Base-by-base conservation (phyloP, 805 yeast genomes). In the Lipomyces lipofer region DNA sequence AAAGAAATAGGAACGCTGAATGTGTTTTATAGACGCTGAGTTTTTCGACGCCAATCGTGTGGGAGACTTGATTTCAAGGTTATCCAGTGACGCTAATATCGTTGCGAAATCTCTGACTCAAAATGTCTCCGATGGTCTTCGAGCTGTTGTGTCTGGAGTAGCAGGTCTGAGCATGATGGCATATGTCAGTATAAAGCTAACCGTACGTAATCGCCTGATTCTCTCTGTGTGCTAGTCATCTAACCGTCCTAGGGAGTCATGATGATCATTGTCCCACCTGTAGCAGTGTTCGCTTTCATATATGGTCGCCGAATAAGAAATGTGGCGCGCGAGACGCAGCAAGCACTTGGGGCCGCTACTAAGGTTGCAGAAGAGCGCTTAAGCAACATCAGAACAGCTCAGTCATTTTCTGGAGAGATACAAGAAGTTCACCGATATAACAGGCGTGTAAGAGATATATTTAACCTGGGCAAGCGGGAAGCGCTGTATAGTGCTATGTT, bases 91-190 rank as follows among this genome's bases (percentile, higher is more conserved):
- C 68, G 86, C 97, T 0, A 88, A 90, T 28, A 82, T 92, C 42
- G 95, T 92, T 12, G 80, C 96, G 5, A 82, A 85, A 64, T 83
- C 96, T 0, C 81, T 92, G 17, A 88, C 97, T 30, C 92, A 86
- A 63, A 91, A 92, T 68, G 78, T 92, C 22, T 85, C 94, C 53
- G 97, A 92, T 68, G 98, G 98, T n/a, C 77, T 90, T 33, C 75
- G 97, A 54, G 84, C 97, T 0, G 69, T 83, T 1, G 81, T 92
- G 19, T 83, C 89, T 64, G 96, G 96, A 1, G 75, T 80, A 44
- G 95, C 88, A 38, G 98, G 97, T 5, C 73, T 91, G 44, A 80
- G 88, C 2, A 89, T 91, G 96, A 92, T 92, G 98, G 75, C 88
- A 59, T 82, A 82, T 63, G 94, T 91, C 8, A 85, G 94, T 35